Percentiles rank a stretch among this genome's conserved stretches.
Evolutionary conservation across 2,329 filamentous ascomycete species (phyloP).

Genomic region (Dissoconium aciculare): DNA sequence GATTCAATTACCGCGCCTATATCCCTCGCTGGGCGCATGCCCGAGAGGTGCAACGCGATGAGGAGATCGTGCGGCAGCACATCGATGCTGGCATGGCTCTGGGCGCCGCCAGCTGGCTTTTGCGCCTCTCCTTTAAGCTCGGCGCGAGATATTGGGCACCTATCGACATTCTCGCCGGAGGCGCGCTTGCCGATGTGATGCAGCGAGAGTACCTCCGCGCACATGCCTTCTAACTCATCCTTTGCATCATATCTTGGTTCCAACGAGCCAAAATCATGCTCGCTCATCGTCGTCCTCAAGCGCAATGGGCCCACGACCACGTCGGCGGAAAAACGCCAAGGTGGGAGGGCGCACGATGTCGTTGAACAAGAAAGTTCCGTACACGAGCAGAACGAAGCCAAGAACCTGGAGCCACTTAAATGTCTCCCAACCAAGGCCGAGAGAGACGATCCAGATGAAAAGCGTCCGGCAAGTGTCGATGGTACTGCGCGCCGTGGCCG

Average conservation of each 20-base stretch:
- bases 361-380: conserved; percentile 94
- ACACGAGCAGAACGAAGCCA: conserved; percentile 80
- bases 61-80: conserved; percentile 19
- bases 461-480: conserved; percentile 96
- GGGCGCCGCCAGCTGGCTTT: conserved; percentile 14
- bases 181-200: conserved; percentile 19
- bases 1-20: conserved; percentile 16
- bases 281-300: conserved; percentile 6
- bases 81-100: conserved; percentile 18
- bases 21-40: conserved; percentile 21
- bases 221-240: conserved; percentile 16
- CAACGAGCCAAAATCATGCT: background rate
- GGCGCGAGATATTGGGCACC: conserved; percentile 17
- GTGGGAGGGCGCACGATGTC: conserved; percentile 70
- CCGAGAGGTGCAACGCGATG: conserved; percentile 18
- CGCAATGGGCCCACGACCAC: conserved; percentile 13
- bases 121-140: conserved; percentile 13
- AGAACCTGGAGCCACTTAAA: conserved; percentile 95
- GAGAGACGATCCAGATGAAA: conserved; percentile 93
- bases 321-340: conserved; percentile 15
- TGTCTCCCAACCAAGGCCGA: conserved; percentile 86
- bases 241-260: too few species aligned
- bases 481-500: conserved; percentile 82
- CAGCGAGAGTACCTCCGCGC: conserved; percentile 21
- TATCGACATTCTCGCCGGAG: conserved; percentile 19